These are phyloP conservation scores for Penicillium italicum DNA, from an alignment of 2,329 filamentous ascomycete genomes.

Conservation along the genomic window DNA sequence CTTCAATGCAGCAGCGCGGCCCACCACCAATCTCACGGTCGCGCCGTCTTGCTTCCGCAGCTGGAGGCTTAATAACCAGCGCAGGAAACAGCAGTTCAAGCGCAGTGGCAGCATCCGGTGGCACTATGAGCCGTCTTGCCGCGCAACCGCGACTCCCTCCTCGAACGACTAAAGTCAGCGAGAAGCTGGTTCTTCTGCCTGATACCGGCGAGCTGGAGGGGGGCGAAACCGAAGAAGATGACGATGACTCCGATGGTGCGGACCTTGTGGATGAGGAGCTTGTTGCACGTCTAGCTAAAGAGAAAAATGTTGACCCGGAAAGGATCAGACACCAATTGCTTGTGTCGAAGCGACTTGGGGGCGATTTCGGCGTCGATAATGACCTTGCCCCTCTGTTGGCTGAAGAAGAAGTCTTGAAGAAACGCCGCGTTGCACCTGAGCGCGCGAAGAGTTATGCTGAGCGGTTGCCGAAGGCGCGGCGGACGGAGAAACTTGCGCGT, in stretches of 20 bases:
- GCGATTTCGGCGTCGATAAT: constrained; percentile 57
- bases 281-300: constrained; percentile 32
- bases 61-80: constrained; percentile 33
- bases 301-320: constrained; percentile 35
- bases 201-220: constrained; percentile 55
- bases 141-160: constrained; percentile 65
- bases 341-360: constrained; percentile 35
- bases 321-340: constrained; percentile 31
- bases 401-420: constrained; percentile 61
- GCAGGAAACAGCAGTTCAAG: constrained; percentile 31
- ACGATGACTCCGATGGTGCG: constrained; percentile 22
- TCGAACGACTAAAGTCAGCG: constrained; percentile 87
- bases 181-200: constrained; percentile 92
- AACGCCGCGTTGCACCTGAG: constrained; percentile 48
- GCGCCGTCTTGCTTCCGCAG: constrained; percentile 33
- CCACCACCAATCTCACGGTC: constrained; percentile 48
- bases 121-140: constrained; percentile 55
- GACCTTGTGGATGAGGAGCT: constrained; percentile 38
- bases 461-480: constrained; percentile 78
- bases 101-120: constrained; percentile 48
- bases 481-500: constrained; percentile 81
- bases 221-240: constrained; percentile 43
- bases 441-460: constrained; percentile 89
- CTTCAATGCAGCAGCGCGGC: constrained; percentile 81
- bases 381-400: constrained; percentile 49